phyloP scores from a whole-genome alignment of 306 rosid genomes.

The Cucurbita ficifolia region DNA sequence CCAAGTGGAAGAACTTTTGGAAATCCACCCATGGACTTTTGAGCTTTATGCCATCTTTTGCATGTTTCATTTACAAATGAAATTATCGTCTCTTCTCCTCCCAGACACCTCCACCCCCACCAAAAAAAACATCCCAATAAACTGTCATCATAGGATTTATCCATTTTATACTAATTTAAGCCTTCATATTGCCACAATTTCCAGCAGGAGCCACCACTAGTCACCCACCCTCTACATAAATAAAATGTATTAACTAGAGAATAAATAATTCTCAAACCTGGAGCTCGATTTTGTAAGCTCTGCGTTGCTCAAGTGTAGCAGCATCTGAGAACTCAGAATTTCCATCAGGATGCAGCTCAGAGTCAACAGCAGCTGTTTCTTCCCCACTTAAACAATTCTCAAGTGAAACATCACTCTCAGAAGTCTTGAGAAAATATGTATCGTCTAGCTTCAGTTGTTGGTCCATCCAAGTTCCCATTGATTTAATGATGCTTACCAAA shows the following conservation, averaged over 20 bases:
- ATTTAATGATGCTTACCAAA: constrained; percentile 69
- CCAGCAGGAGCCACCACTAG: not conserved
- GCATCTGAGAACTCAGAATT: constrained; percentile 73
- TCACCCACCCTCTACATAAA: constrained; percentile 5
- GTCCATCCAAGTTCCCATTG: constrained; percentile 99
- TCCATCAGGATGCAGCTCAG: constrained; percentile 60
- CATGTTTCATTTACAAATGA: not conserved
- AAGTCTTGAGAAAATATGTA: constrained; percentile 34
- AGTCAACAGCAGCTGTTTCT: constrained; percentile 65
- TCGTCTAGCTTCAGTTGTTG: constrained; percentile 64
- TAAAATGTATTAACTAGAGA: not conserved
- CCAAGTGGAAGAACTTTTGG: not conserved
- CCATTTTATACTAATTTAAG: not conserved
- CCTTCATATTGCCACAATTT: not conserved
- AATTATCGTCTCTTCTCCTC: not conserved
- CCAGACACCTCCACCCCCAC: not conserved
- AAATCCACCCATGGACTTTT: not conserved
- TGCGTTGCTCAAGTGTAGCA: constrained; percentile 83
- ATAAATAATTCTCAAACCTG: constrained; percentile 45
- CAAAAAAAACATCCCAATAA: not conserved
- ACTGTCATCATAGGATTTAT: not conserved
- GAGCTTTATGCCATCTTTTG: not conserved
- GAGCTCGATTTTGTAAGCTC: constrained; percentile 86
- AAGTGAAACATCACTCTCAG: constrained; percentile 37
- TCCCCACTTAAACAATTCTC: constrained; percentile 58